Evolutionary conservation across 129 eudicot species (phyloP).

Genomic region (carrot (Daucus carota)): DH1_v3.0 NC_030387.2:33440501-33441000

Average conservation of each 20-base stretch:
- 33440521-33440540: no score
- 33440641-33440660: not conserved
- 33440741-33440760: not conserved
- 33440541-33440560: no score
- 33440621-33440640: not conserved
- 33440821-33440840: not conserved
- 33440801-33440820: not conserved
- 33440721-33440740: conserved; percentile 1
- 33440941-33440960: conserved; percentile 63
- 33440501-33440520: not conserved
- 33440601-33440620: not conserved
- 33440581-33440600: conserved; percentile 5
- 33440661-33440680: not conserved
- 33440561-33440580: not conserved
- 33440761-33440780: not conserved
- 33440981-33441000: conserved; percentile 64
- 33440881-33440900: not conserved
- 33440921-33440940: conserved; percentile 28
- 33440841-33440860: not conserved
- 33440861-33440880: conserved; percentile 11
- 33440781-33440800: not conserved
- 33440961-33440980: conserved; percentile 73
- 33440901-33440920: conserved; percentile 4
- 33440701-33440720: not conserved
- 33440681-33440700: not conserved